Evolutionary conservation across 108 stramenopile genomes (phyloP), one percentile per base, ranked within the genome.

Genomic region (Cyclotella baltica): DNA sequence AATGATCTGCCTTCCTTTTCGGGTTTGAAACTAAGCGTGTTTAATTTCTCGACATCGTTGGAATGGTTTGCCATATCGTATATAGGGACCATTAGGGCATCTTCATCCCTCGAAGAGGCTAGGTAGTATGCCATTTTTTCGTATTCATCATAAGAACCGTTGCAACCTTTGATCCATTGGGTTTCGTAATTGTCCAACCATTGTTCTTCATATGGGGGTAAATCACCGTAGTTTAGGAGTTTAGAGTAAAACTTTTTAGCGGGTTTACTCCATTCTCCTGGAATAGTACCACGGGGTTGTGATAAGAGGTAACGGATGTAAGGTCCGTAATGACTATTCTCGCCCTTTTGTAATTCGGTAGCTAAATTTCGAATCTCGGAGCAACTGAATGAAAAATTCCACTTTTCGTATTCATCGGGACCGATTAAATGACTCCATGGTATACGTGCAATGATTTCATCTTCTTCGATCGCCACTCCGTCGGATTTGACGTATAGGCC

Each of bases 61-160:
- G 71, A 73, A 67, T 83, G 82, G 56, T 83, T 83, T n/a, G 71
- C 70, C 82, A 84, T 80, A 40, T 84, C 84, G 33, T 85, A 85
- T 25, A 85, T 57, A 25, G 84, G 84, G 4, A 85, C 51, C 84
- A 85, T 85, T 31, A 67, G 22, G 1, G 67, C 33, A 61, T 72
- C 71, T 61, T 78, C 77, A 58, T 78, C 77, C 20, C 77, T 37
- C 4, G 63, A 58, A 22, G 64, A 47, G 27, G 77, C 52, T 34
- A 78, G 31, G 56, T 65, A 78, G 37, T 48, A 78, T 11, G 77
- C 77, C 13, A 0, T 6, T 4, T 34, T 28, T 27, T 78, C 70
- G 15, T 59, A 29, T 0, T 8, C 2, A 47, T 66, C 66, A 22
- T 76, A 30, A 11, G 74, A 48, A 48, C 84, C 84, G 35, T 71